Conservation (phyloP, 176 grass and related monocot species). For the Eragrostis curvula region DNA sequence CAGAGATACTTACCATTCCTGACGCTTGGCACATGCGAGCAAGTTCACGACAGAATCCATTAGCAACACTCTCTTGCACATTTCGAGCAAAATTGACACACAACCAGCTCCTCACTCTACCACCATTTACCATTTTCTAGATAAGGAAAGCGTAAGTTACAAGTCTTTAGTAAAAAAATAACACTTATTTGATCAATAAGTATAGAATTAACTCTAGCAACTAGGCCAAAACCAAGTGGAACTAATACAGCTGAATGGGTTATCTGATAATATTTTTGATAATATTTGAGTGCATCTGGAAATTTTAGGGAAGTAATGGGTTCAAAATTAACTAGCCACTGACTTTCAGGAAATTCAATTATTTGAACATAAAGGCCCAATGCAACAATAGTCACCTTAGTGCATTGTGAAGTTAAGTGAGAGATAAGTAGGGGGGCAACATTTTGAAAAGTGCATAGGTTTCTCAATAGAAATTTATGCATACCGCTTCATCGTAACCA, state of each 20-base stretch:
- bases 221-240: background rate
- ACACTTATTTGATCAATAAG: background rate
- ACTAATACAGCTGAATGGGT: background rate
- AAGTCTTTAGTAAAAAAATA: background rate
- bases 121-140: constrained; percentile 94
- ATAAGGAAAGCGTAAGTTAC: constrained; percentile 18
- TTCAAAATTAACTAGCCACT: background rate
- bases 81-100: constrained; percentile 86
- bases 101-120: constrained; percentile 74
- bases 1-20: constrained; percentile 72
- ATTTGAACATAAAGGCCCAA: no score
- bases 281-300: background rate
- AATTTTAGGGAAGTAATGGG: background rate
- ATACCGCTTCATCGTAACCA: background rate
- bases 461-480: constrained; percentile 9
- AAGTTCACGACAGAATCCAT: constrained; percentile 75
- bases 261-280: background rate
- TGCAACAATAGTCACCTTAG: background rate
- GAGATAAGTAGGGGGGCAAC: background rate
- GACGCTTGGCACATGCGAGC: constrained; percentile 89
- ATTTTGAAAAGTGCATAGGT: background rate
- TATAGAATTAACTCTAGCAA: background rate
- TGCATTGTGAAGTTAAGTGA: constrained; percentile 8
- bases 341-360: background rate
- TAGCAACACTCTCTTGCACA: constrained; percentile 63